These are phyloP conservation scores for Hypoxylon rickii DNA, from an alignment of 495 filamentous ascomycete genomes.

Conservation along the genomic window DNA sequence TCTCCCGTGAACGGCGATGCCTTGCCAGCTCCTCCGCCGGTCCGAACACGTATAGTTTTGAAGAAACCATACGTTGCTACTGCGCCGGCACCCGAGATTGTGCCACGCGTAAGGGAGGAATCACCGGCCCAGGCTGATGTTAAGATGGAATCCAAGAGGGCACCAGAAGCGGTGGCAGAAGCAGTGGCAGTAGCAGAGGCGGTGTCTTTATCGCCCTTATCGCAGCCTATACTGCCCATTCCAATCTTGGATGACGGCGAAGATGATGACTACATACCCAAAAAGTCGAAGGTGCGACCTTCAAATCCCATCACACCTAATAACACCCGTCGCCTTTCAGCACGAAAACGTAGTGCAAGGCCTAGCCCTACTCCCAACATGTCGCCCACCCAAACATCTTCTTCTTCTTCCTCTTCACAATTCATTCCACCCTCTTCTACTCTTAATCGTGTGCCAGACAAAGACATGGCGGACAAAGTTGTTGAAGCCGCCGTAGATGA, in stretches of 20 bases:
- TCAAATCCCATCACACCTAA: background rate
- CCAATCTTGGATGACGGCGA: slow-evolving; percentile 24
- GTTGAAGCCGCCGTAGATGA: slow-evolving; percentile 53
- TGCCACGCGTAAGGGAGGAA: slow-evolving; percentile 10
- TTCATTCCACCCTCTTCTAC: slow-evolving; percentile 17
- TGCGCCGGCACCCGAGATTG: slow-evolving; percentile 19
- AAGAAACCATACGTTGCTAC: slow-evolving; percentile 37
- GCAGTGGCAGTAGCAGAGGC: background rate
- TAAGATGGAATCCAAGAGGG: background rate
- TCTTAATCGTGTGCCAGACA: slow-evolving; percentile 34
- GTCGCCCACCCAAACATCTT: slow-evolving; percentile 1
- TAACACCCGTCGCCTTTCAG: slow-evolving; percentile 32
- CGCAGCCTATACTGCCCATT: slow-evolving; percentile 18
- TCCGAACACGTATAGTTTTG: slow-evolving; percentile 46
- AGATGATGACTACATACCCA: slow-evolving; percentile 35
- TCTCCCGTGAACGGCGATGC: slow-evolving; percentile 25
- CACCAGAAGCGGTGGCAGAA: background rate
- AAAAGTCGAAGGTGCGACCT: slow-evolving; percentile 33
- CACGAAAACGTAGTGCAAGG: slow-evolving; percentile 28
- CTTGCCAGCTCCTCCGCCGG: slow-evolving; percentile 26
- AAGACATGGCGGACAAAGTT: slow-evolving; percentile 42
- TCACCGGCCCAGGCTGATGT: background rate
- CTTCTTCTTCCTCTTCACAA: slow-evolving; percentile 13
- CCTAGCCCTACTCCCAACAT: slow-evolving; percentile 13
- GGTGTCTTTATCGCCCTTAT: slow-evolving; percentile 25